Percentiles rank a stretch among this genome's conserved stretches.
These are phyloP conservation scores for Russula virescens DNA, from an alignment of 768 basidiomycete genomes.

Conservation along the genomic window DNA sequence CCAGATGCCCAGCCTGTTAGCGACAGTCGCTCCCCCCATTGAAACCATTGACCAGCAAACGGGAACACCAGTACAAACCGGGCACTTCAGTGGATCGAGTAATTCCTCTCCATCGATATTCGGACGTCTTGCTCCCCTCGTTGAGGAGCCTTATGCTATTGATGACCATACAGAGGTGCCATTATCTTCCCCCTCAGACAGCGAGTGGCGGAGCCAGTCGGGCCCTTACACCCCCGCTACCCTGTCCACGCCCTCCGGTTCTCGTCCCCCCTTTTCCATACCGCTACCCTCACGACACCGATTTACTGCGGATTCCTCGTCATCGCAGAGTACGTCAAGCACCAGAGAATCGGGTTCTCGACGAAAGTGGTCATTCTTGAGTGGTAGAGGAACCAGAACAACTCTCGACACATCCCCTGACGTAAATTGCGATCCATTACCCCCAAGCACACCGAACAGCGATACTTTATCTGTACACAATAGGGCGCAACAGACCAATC, in stretches of 20 bases:
- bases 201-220: not conserved
- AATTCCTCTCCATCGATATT: not conserved
- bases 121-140: constrained; percentile 5
- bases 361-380: not conserved
- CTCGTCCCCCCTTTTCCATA: not conserved
- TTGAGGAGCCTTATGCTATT: not conserved
- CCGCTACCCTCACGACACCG: not conserved
- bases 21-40: too few relatives aligned
- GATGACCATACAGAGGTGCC: too few relatives aligned
- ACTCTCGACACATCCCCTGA: not conserved
- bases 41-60: not conserved
- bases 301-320: not conserved
- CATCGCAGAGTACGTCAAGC: not conserved
- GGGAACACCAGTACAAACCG: not conserved
- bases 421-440: not conserved
- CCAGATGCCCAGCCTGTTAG: not conserved
- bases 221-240: not conserved
- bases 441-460: not conserved
- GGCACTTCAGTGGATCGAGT: not conserved
- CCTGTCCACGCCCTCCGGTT: too few relatives aligned
- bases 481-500: too few relatives aligned
- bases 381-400: not conserved
- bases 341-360: not conserved
- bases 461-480: not conserved
- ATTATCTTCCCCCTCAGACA: not conserved